phyloP scores from a whole-genome alignment of 2,329 filamentous ascomycete species.

The Sporothrix curviconia region DNA sequence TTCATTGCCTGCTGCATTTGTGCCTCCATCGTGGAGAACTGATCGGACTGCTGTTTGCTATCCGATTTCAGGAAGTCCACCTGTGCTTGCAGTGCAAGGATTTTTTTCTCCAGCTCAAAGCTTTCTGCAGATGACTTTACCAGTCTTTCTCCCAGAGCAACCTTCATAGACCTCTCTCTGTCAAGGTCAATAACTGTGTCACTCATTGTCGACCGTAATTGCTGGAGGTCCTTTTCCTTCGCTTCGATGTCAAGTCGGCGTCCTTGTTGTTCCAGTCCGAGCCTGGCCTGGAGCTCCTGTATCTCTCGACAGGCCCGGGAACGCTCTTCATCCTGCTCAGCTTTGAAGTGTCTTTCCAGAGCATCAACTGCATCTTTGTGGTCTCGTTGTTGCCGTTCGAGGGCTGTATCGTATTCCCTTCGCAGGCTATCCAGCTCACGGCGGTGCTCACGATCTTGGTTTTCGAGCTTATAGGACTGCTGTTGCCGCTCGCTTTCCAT shows the following conservation, averaged over 20 bases:
- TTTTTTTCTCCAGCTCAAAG: constrained; percentile 64
- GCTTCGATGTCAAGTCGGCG: constrained; percentile 40
- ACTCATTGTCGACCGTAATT: constrained; percentile 41
- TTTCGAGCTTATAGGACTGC: constrained; percentile 48
- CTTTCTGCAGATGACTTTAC: constrained; percentile 55
- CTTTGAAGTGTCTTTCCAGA: constrained; percentile 54
- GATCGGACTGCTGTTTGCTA: constrained; percentile 79
- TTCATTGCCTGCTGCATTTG: constrained; percentile 71
- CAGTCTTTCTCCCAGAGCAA: constrained; percentile 44
- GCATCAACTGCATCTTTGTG: constrained; percentile 64
- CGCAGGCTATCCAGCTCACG: constrained; percentile 50
- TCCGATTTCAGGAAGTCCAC: constrained; percentile 87
- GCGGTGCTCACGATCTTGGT: constrained; percentile 45
- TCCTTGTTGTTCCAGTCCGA: constrained; percentile 46
- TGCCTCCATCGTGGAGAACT: constrained; percentile 74
- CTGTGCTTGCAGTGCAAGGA: constrained; percentile 69
- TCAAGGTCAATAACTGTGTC: constrained; percentile 45
- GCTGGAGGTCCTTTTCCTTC: constrained; percentile 50
- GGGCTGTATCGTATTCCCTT: constrained; percentile 45
- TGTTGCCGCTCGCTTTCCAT: constrained; percentile 39
- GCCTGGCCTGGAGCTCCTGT: constrained; percentile 52
- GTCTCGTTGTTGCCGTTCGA: constrained; percentile 50
- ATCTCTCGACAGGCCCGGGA: constrained; percentile 54
- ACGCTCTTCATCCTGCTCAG: constrained; percentile 60
- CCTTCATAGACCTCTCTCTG: constrained; percentile 58